phyloP scores from a whole-genome alignment of 2,329 filamentous ascomycete genomes.

The Orbilia quercus region DNA sequence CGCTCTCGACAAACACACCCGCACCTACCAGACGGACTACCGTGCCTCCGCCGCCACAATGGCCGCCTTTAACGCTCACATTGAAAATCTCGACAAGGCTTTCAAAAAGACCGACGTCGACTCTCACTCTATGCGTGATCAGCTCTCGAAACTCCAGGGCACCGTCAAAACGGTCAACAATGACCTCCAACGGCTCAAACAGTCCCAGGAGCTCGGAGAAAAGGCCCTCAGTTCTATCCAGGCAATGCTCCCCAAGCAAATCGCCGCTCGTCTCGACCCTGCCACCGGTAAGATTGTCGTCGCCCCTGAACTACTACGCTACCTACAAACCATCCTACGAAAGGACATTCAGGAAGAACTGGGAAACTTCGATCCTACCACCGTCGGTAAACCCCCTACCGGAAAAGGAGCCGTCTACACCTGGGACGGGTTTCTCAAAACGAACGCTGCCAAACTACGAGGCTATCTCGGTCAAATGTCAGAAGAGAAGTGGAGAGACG shows the following conservation, averaged over 20 bases:
- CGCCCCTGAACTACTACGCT: conserved; percentile 39
- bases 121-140: not conserved
- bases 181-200: conserved; percentile 31
- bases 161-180: conserved; percentile 29
- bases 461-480: conserved; percentile 45
- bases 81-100: conserved; percentile 30
- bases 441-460: conserved; percentile 34
- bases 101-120: conserved; percentile 22
- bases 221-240: conserved; percentile 31
- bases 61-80: conserved; percentile 22
- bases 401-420: conserved; percentile 6
- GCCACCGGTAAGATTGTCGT: conserved; percentile 35
- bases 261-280: conserved; percentile 40
- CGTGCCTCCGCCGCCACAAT: conserved; percentile 22
- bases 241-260: conserved; percentile 36
- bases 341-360: conserved; percentile 38
- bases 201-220: conserved; percentile 28
- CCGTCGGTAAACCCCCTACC: not conserved
- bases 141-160: conserved; percentile 24
- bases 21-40: conserved; percentile 33
- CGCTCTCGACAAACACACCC: conserved; percentile 40
- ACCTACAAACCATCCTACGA: conserved; percentile 30
- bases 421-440: conserved; percentile 45
- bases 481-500: conserved; percentile 42
- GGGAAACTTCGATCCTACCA: not conserved